Evolutionary conservation across 768 basidiomycete genomes (phyloP), one percentile per base, ranked within the genome.

Genomic region (Suillus cothurnatus): DNA sequence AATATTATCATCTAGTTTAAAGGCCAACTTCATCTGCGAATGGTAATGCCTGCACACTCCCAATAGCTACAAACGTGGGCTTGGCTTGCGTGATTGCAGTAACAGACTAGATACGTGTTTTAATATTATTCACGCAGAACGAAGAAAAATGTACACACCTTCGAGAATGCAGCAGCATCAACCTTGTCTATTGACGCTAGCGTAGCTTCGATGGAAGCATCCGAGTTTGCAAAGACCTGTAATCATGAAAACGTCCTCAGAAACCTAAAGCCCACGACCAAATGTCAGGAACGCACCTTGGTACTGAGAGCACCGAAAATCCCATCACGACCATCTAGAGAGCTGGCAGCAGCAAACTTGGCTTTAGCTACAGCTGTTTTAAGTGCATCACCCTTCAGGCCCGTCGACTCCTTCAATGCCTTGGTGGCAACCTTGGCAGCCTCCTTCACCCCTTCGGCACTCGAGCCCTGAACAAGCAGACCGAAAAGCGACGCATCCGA

Each of bases 401-500:
- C 67, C 12, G 78, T 76, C 0, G 81, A 80, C 6, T 76, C 81
- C 80, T 88, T 86, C 69, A 95, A 75, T 19, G 85, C 88, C 63
- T 85, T 80, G 34, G 92, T 87, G 36, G 89, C 88, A n/a, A 81
- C 81, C 77, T 87, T 87, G 21, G 85, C 86, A 26, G 89, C 92
- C 64, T 88, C 85, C 69, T 83, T 87, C 55, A 94, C 88, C 61
- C 81, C 85, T 52, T 83, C 81, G 2, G 84, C 74, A 28, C 88
- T 90, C 43, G 81, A 75, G 7, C 88, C 94, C 73, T 92, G 88
- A 41, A 98, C 81, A 61, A 94, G 78, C 64, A 97, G 78, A 65
- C 95, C 95, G 66, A 97, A 88, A 60, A 99, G 84, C 8, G 91
- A 82, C 4, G 95, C 96, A 74, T 99, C 97, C 19, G 95, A 93